Percentiles rank a stretch among this genome's conserved stretches.
Evolutionary conservation across 2,329 filamentous ascomycete species (phyloP).

Genomic region (Chaetomiaceae sp.): DNA sequence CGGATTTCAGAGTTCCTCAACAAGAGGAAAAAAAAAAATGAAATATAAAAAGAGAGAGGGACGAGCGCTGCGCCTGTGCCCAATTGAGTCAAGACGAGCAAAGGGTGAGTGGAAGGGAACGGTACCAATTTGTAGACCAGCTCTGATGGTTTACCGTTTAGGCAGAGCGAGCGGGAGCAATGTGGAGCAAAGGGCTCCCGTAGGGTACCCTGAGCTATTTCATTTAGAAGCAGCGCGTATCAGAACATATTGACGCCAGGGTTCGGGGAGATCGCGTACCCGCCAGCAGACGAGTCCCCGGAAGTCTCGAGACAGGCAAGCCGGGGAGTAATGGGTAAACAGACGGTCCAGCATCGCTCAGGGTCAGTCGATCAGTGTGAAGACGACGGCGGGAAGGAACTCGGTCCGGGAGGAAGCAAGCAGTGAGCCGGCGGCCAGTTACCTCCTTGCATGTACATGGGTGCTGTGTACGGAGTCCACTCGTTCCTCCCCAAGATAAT

Average conservation of each 20-base stretch:
- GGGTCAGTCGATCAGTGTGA: conserved; percentile 16
- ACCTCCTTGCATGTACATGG: too few relatives aligned
- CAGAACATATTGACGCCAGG: conserved; percentile 39
- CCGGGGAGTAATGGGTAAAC: conserved; percentile 14
- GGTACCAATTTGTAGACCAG: conserved; percentile 20
- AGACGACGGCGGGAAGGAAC: conserved; percentile 8
- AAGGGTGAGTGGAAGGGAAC: conserved; percentile 12
- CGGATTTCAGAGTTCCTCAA: neutral
- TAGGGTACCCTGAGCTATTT: conserved; percentile 36
- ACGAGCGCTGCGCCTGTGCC: neutral
- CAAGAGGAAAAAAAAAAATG: neutral
- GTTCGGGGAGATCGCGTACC: conserved; percentile 26
- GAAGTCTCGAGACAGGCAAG: conserved; percentile 14
- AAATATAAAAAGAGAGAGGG: neutral
- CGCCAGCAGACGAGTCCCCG: conserved; percentile 9
- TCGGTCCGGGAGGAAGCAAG: conserved; percentile 7
- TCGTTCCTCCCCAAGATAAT: too few relatives aligned
- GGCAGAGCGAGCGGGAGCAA: conserved; percentile 37
- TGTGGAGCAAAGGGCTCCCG: conserved; percentile 37
- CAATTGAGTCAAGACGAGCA: conserved; percentile 5
- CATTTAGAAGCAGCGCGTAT: conserved; percentile 40
- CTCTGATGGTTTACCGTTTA: conserved; percentile 23
- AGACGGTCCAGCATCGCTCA: conserved; percentile 10
- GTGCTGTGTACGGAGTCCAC: too few relatives aligned
- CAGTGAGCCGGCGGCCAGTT: conserved; percentile 11